Base-by-base conservation (phyloP, 305 asterid genomes). In the Ilex paraguariensis region DNA sequence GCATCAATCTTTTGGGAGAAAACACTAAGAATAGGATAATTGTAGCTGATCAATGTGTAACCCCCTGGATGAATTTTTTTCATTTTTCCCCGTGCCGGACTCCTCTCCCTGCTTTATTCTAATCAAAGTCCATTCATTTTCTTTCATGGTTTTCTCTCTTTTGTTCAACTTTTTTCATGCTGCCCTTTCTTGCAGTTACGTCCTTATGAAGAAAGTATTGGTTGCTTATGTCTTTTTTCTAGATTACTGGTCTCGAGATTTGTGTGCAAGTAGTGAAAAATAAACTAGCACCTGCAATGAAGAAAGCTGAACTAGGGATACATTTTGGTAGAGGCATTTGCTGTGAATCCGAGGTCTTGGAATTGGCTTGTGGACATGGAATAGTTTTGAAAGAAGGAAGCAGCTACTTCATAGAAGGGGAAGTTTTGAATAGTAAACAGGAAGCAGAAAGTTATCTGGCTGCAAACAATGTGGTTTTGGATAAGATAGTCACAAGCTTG, bases 241-340 rank as follows among this genome's bases (percentile, higher is more conserved):
- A 93, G 98, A 92, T 89, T 68, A 84, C 80, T 33, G 98, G 98
- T 67, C 96, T 90, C 71, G 86, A 75, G 59, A 74, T 90, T 46
- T 76, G 82, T 10, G 90, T 84, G 71, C 87, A 85, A 74, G 97
- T 93, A 4, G 81, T 93, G 15, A 93, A 93, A 70, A 93, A 93
- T 62, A 93, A 93, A 76, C 80, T 90, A 40, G 95, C 97, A 21
- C 97, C 91, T 60, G 74, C 87, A n/a, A 82, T 80, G 82, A 72
- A 80, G 56, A 82, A 84, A 66, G 92, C 98, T 17, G 92, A 87
- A 53, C 57, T 93, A 65, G 78, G 73, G 45, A 77, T 93, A 63
- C 66, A 66, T 42, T 93, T 86, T 21, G 98, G 97, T 36, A 65
- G 80, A 73, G 97, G 98, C 71, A 72, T 93, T 54, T 68, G 70